These are phyloP conservation scores for Arabis hirsuta DNA, from an alignment of 345 rosid genomes.

Conservation along the genomic window DNA sequence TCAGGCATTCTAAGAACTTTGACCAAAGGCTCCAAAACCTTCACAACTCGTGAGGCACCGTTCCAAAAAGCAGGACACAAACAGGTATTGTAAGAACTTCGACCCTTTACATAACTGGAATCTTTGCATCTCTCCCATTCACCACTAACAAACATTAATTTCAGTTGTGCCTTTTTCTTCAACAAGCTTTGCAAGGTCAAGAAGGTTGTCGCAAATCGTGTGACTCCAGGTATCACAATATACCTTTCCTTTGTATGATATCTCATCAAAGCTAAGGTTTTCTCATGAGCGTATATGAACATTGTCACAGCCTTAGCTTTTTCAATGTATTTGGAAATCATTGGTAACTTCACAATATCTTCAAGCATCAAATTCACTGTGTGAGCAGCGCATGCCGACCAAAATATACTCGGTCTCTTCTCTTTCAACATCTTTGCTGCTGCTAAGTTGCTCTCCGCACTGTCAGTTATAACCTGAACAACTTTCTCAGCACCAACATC, in stretches of 20 bases:
- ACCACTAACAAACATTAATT: background rate
- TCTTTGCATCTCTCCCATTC: slow-evolving; percentile 6
- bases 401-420: background rate
- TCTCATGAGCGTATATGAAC: background rate
- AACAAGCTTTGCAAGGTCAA: slow-evolving; percentile 13
- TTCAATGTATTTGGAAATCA: slow-evolving; percentile 6
- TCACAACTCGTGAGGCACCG: background rate
- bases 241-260: background rate
- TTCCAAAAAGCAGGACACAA: background rate
- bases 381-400: background rate
- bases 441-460: background rate
- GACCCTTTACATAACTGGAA: background rate
- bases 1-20: slow-evolving; percentile 7
- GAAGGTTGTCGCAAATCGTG: slow-evolving; percentile 6
- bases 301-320: background rate
- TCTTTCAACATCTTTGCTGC: background rate
- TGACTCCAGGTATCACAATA: background rate
- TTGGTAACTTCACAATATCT: slow-evolving; percentile 5
- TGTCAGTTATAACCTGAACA: background rate
- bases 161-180: background rate
- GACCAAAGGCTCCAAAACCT: background rate
- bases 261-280: slow-evolving; percentile 1
- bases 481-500: slow-evolving; percentile 4
- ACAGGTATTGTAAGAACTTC: background rate
- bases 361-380: background rate